Conservation (phyloP, 2,329 filamentous ascomycete genomes). For the Exophiala bonariae region DNA sequence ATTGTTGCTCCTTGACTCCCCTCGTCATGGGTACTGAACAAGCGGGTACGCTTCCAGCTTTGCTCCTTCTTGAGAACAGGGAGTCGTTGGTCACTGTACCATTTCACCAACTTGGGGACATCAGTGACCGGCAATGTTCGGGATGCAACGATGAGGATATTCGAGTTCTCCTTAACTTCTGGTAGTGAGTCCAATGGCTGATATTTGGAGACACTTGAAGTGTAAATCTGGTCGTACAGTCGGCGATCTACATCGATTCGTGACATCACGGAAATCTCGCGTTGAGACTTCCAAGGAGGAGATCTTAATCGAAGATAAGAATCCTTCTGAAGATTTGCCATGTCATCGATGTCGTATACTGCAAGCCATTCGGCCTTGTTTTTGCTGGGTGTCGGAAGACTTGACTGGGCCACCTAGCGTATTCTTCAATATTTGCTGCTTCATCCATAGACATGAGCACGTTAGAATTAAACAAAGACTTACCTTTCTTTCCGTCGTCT, state of each 20-base stretch:
- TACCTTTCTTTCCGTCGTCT: not conserved
- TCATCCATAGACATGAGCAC: too few species aligned
- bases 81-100: not conserved
- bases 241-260: conserved; percentile 68
- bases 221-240: conserved; percentile 42
- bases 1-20: conserved; percentile 28
- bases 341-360: conserved; percentile 52
- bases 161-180: not conserved
- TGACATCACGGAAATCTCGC: conserved; percentile 63
- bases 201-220: conserved; percentile 45
- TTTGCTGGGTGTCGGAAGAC: too few species aligned
- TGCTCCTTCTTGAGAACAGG: not conserved
- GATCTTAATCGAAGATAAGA: conserved; percentile 60
- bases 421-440: conserved; percentile 4
- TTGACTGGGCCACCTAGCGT: not conserved
- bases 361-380: conserved; percentile 42
- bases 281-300: conserved; percentile 54
- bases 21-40: not conserved
- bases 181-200: not conserved
- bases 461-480: conserved; percentile 61
- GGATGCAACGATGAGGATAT: not conserved
- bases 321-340: conserved; percentile 67
- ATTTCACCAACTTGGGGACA: not conserved
- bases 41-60: not conserved
- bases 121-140: not conserved